Evolutionary conservation across 2,329 filamentous ascomycete genomes (phyloP).

Genomic region (Epichloe uncinata): DNA sequence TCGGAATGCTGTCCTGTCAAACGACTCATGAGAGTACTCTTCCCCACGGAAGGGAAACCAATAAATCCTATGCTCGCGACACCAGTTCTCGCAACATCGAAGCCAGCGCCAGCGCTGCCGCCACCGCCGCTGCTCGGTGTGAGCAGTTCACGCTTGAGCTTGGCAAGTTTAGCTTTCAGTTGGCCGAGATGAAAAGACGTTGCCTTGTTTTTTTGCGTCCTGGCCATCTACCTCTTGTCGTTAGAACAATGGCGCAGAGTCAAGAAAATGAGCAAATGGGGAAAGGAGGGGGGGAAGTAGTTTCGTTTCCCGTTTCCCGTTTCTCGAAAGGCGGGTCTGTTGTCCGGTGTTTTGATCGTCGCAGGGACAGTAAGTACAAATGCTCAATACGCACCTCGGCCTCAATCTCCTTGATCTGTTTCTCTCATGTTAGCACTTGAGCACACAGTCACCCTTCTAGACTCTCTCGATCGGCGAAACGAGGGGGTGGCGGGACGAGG

Average conservation of each 20-base stretch:
- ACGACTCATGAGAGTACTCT: slow-evolving; percentile 92
- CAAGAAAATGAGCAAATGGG: too few relatives aligned
- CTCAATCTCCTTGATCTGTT: slow-evolving; percentile 92
- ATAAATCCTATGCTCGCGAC: slow-evolving; percentile 97
- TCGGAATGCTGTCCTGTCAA: slow-evolving; percentile 96
- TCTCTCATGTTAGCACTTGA: slow-evolving; percentile 21
- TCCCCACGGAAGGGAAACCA: slow-evolving; percentile 94
- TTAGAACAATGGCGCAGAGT: not conserved
- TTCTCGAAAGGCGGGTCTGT: too few relatives aligned
- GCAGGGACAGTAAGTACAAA: not conserved
- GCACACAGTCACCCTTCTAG: not conserved
- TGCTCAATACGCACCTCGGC: slow-evolving; percentile 55
- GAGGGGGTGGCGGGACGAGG: not conserved
- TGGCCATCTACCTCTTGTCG: slow-evolving; percentile 56
- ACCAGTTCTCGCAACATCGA: slow-evolving; percentile 95
- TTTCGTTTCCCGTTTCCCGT: too few relatives aligned
- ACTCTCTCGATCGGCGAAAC: not conserved
- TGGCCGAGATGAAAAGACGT: slow-evolving; percentile 91
- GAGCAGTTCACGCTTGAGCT: slow-evolving; percentile 90
- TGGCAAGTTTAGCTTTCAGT: slow-evolving; percentile 94
- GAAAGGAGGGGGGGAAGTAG: too few relatives aligned
- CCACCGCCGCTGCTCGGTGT: slow-evolving; percentile 66
- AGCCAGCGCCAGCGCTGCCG: slow-evolving; percentile 74
- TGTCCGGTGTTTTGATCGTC: too few relatives aligned
- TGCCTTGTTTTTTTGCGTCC: slow-evolving; percentile 89